Evolutionary conservation across 495 filamentous ascomycete genomes (phyloP), one percentile per base, ranked within the genome.

Genomic region (Corynascus novoguineensis): DNA sequence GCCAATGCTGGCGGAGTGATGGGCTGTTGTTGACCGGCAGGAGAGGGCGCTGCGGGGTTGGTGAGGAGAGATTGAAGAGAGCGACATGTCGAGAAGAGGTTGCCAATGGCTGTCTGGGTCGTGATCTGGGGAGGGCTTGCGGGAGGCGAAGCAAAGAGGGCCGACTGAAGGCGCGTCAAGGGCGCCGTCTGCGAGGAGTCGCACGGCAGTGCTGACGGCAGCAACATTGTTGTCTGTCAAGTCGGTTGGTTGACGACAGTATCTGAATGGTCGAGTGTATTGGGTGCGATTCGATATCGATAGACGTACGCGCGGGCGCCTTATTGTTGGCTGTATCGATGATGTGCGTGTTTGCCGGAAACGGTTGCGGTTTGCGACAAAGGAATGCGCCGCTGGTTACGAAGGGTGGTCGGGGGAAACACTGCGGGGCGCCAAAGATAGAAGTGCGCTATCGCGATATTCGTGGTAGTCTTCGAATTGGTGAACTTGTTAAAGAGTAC

Each of bases 141-240:
- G 40, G 84, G 81, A 24, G 84, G 80, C 41, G 79, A 80, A 61
- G 81, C 79, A 65, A 82, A 83, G 61, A 83, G 81, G 9, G 81
- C 75, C 51, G 81, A 68, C 69, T 78, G 84, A 58, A 72, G 76
- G 59, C 73, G 76, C 46, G 72, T 72, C 63, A 70, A 67, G 48
- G 61, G 71, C 52, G 72, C 67, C 55, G 54, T 59, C 42, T 75
- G 80, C 70, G 77, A 81, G 68, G 77, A 72, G 71, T 88, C 86
- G 81, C 85, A 87, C 40, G 83, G 72, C 41, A 90, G 71, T 34
- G 86, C 85, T 12, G 86, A 88, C 46, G 85, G 86, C 60, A 89
- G 82, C 49, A 90, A 68, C 87, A 90, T 89, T 15, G 52, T 59
- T 5, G 37, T 7, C n/a, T n/a, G 37, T 41, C 21, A 19, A 7